Base-by-base conservation (phyloP, 1,139 yeast species). In the Suhomyces bribrorum region DNA sequence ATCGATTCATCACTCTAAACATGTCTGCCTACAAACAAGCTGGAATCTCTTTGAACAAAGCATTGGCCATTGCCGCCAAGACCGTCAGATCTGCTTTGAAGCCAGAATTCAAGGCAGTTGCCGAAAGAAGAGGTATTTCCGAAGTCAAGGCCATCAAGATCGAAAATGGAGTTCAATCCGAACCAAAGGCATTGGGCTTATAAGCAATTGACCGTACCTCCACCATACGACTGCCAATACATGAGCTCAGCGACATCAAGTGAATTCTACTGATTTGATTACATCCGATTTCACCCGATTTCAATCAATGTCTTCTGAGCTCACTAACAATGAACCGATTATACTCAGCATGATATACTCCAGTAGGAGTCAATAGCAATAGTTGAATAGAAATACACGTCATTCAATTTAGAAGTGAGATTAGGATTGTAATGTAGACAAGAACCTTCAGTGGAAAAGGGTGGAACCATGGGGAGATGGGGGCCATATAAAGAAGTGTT, bases 11-110 rank as follows among this genome's bases (percentile, higher is more conserved):
- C 32, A 29, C 26, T 17, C 36, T 18, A 33, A 66, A 50, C 45
- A 81, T 82, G 87, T 77, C 88, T 62, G 77, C 81, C 64, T 83
- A 86, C 85, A 83, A 84, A 77, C 86, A 84, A 75, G 92, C 90
- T 56, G 94, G 94, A 60, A 78, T 84, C 61, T 77, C 90, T 52
- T 81, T 85, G 75, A 87, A 87, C 86, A 86, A 83, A 68, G 92
- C 92, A 69, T 76, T 90, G 67, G 81, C 96, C 54, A 79, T 92
- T 61, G 87, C 96, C 56, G 96, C 97, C 62, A 83, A 81, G 64
- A 79, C 95, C 48, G 79, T 88, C 59, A 89, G 97, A 75, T 75
- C 78, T 56, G 84, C 97, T 39, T 80, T 92, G 64, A 92, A 92
- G 77, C 83, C 90, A 53, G 96, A 90, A 58, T 66, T 80, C 64